Evolutionary conservation across 106 monocot species (phyloP), one percentile per base, ranked within the genome.

Genomic region (Posidonia australis): DNA sequence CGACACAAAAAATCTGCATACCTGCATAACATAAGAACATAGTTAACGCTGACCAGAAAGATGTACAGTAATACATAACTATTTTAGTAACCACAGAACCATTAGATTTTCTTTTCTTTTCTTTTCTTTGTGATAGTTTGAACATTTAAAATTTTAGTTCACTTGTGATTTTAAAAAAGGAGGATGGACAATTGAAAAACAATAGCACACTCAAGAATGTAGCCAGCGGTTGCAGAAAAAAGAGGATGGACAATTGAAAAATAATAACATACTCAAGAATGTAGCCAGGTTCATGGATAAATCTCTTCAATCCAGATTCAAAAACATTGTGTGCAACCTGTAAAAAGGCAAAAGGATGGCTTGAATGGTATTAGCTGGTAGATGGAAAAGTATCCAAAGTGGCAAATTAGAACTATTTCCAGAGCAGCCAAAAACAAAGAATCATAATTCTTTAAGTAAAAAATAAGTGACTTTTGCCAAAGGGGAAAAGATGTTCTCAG

Each of bases 1-100:
- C 78, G 90, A 16, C 96, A 90, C 63, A 96, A 75, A 72, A 96
- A 96, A 67, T 96, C 96, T 63, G 87, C 89, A 82, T 96, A 96
- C 62, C 96, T 96, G 66, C 27, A n/a, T 29, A 28, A 58, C 14
- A 5, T 27, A 49, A 17, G 26, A 29, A 3, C 26, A 14, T n/a
- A n/a, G n/a, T n/a, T n/a, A n/a, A n/a, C n/a, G n/a, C n/a, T n/a
- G n/a, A n/a, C n/a, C n/a, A n/a, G n/a, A n/a, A n/a, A n/a, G n/a
- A n/a, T n/a, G n/a, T n/a, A n/a, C 2, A 36, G 36, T 7, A 36
- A 36, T 36, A 36, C 7, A 4, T 36, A 7, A 36, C n/a, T n/a
- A 7, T 36, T 36, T 36, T 36, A 36, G 36, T 4, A 36, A 36
- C 36, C 36, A 36, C 2, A 36, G 36, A 36, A 36, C 36, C 36